These are phyloP conservation scores for Colletotrichum shisoi DNA, from an alignment of 2,329 filamentous ascomycete genomes.

Conservation along the genomic window DNA sequence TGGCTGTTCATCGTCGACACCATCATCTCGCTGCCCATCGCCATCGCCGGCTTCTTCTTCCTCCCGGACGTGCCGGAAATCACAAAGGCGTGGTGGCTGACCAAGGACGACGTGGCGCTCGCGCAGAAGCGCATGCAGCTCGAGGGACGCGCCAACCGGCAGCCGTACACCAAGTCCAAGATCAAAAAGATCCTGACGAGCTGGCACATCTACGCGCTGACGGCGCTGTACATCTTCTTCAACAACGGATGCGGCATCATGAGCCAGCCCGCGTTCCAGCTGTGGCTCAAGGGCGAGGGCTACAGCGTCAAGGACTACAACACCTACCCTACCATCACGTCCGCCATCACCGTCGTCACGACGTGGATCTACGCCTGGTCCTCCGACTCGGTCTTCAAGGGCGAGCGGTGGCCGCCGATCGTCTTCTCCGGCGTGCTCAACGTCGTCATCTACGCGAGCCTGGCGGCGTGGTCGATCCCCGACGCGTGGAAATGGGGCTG, in stretches of 20 bases:
- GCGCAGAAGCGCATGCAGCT: constrained; percentile 53
- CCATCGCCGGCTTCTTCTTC: constrained; percentile 41
- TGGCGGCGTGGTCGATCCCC: constrained; percentile 57
- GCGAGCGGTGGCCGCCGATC: constrained; percentile 70
- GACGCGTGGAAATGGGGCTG: constrained; percentile 69
- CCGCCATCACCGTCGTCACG: constrained; percentile 62
- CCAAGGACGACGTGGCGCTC: constrained; percentile 49
- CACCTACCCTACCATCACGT: constrained; percentile 66
- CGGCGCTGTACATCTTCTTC: constrained; percentile 68
- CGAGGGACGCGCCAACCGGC: constrained; percentile 55
- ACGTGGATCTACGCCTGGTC: constrained; percentile 72
- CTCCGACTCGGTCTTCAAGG: constrained; percentile 67
- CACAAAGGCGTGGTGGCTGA: constrained; percentile 43
- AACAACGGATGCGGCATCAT: constrained; percentile 63
- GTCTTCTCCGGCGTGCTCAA: constrained; percentile 61
- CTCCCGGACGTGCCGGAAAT: constrained; percentile 41
- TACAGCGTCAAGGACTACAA: constrained; percentile 57
- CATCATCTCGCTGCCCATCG: constrained; percentile 42
- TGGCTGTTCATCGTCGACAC: constrained; percentile 55
- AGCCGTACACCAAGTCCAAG: constrained; percentile 56
- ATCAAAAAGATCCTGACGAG: constrained; percentile 67
- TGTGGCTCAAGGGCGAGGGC: constrained; percentile 57
- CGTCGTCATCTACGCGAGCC: constrained; percentile 51
- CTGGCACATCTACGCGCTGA: constrained; percentile 71
- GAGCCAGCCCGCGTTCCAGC: constrained; percentile 63